Base-by-base conservation (phyloP, 768 basidiomycete species). In the Mrakia gelida region DNA sequence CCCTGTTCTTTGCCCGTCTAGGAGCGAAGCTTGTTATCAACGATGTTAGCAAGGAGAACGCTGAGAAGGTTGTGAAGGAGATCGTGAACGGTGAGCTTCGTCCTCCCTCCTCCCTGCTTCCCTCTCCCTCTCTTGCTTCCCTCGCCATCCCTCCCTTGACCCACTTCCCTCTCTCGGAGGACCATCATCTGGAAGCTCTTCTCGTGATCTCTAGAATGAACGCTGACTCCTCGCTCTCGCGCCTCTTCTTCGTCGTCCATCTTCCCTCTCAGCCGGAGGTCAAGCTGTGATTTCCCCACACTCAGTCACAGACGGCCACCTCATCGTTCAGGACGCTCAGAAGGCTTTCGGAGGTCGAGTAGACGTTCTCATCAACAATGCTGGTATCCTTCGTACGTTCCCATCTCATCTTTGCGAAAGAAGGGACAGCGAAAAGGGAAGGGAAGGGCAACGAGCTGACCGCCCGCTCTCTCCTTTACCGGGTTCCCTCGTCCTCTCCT, bases 11-110 rank as follows among this genome's bases (percentile, higher is more conserved):
- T 84, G 95, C 94, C n/a, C 89, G 92, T 15, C 88, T 94, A 73
- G 96, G 95, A 9, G 95, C 96, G 13, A 93, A 92, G 80, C 89
- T 98, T 74, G 93, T 98, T 78, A 93, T 98, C 62, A 98, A 98
- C 82, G 97, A 98, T 83, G 91, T 98, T 83, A 94, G 92, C 81
- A 88, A 87, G 52, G 90, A 90, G 74, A 92, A 93, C 38, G 95
- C 95, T 4, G 92, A 96, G 84, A 92, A 91, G 81, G 93, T 98
- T 32, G 95, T 95, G 10, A 91, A 92, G 80, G 91, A 95, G 85
- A 95, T 98, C 82, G 88, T 86, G 71, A 88, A 89, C 83, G 91
- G 95, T 94, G 75, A 71, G 88, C 82, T 32, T n/a, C 67, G 38
- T 41, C 67, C 59, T 41, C 67, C 26, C 38, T 21, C 65, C 21